Conservation (phyloP, 495 filamentous ascomycete species). For the Neurospora sp. region DNA sequence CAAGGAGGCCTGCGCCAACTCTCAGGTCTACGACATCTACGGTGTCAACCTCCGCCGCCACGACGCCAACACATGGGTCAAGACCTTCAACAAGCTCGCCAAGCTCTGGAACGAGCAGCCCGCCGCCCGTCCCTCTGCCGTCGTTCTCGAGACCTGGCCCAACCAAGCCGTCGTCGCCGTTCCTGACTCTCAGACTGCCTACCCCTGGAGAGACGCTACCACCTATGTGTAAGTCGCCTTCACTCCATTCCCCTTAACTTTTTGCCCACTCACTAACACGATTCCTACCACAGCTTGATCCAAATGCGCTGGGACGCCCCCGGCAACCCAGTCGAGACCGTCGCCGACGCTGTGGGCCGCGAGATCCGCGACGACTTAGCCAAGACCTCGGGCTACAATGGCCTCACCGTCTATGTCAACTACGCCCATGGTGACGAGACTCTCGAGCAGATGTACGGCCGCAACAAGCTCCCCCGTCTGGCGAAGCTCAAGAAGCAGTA, state of each 20-base stretch:
- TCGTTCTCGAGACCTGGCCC: neutral
- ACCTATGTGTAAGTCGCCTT: neutral
- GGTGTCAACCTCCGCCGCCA: neutral
- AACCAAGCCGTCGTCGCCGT: neutral
- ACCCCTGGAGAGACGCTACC: neutral
- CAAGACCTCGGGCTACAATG: slow-evolving; percentile 10
- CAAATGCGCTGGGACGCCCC: neutral
- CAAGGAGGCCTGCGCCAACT: neutral
- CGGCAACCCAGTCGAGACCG: neutral
- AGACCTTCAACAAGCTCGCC: neutral
- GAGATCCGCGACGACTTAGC: neutral
- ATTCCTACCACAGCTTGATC: neutral
- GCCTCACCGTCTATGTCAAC: slow-evolving; percentile 22
- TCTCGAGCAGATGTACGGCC: slow-evolving; percentile 13
- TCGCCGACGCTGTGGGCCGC: neutral
- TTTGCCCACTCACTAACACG: neutral
- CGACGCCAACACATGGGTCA: neutral
- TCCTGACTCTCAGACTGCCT: neutral
- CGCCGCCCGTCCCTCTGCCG: neutral
- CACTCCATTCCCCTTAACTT: neutral
- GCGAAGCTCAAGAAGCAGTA: slow-evolving; percentile 18
- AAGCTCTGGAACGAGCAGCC: neutral
- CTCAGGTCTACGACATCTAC: neutral
- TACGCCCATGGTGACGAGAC: slow-evolving; percentile 31
- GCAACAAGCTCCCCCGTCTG: slow-evolving; percentile 19